Conservation (phyloP, 2,329 filamentous ascomycete species). For the Venturia aucupariae region DNA sequence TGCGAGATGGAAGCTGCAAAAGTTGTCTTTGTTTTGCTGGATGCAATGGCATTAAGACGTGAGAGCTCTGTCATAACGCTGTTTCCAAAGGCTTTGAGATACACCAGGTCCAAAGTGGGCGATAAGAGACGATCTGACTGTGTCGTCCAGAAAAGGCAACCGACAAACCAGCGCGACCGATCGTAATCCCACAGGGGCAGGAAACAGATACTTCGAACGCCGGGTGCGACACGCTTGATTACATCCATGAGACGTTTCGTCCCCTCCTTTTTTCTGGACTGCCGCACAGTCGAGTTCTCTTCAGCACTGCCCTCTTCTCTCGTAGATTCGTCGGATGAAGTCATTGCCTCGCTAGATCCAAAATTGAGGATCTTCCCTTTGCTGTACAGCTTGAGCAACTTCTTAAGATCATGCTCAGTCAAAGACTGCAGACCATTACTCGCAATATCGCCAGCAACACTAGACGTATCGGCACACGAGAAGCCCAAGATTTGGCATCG, state of each 20-base stretch:
- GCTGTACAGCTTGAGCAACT: slow-evolving; percentile 26
- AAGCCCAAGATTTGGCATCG: slow-evolving; percentile 17
- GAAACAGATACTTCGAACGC: slow-evolving; percentile 2
- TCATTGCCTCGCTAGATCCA: slow-evolving; percentile 18
- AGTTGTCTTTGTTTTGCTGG: slow-evolving; percentile 29
- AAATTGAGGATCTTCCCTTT: slow-evolving; percentile 32
- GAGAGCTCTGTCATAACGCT: slow-evolving; percentile 49
- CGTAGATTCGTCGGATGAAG: not conserved
- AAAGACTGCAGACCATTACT: slow-evolving; percentile 17
- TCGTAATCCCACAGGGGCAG: slow-evolving; percentile 3
- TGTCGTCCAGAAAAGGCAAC: slow-evolving; percentile 22
- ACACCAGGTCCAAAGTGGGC: slow-evolving; percentile 40
- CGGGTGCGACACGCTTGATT: not conserved
- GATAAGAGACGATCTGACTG: slow-evolving; percentile 36
- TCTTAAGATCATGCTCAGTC: slow-evolving; percentile 1
- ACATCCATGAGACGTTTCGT: not conserved
- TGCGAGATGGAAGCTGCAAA: slow-evolving; percentile 36
- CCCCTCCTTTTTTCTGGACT: not conserved
- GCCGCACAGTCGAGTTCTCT: not conserved
- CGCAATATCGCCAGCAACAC: slow-evolving; percentile 14
- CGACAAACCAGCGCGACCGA: not conserved
- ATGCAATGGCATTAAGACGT: slow-evolving; percentile 40
- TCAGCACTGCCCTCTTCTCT: not conserved
- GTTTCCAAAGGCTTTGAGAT: slow-evolving; percentile 43
- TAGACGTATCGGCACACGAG: not conserved